phyloP scores from a whole-genome alignment of 106 monocot genomes.

The Acorus gramineus region DNA sequence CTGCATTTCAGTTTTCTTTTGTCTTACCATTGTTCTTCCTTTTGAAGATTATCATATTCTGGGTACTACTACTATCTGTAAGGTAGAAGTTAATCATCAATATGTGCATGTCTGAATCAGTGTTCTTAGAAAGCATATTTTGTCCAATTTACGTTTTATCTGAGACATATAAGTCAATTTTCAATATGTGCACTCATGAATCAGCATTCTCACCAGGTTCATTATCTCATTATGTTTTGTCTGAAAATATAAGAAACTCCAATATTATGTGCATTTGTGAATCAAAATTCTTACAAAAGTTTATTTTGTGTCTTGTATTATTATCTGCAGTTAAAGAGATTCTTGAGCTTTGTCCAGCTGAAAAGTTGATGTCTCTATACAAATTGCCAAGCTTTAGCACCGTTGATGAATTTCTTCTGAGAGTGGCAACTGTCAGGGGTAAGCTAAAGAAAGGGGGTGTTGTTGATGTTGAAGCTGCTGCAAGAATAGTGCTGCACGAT shows the following conservation, averaged over 20 bases:
- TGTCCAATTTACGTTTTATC: background rate
- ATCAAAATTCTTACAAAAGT: no score
- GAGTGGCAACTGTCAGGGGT: slow-evolving; percentile 75
- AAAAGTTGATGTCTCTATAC: slow-evolving; percentile 73
- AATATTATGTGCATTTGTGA: no score
- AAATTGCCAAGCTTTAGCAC: slow-evolving; percentile 64
- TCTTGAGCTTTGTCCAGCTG: slow-evolving; percentile 74
- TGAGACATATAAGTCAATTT: background rate
- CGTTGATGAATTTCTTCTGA: slow-evolving; percentile 83
- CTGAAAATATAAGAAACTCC: no score
- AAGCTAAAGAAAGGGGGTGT: slow-evolving; percentile 92
- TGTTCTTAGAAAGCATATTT: no score
- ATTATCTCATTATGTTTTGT: no score
- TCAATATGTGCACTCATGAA: no score
- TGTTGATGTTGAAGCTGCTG: slow-evolving; percentile 76
- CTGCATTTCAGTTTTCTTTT: background rate
- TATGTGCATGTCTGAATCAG: no score
- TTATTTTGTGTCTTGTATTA: no score
- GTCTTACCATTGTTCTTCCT: background rate
- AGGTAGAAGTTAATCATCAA: no score
- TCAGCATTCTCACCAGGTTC: no score
- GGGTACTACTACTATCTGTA: no score
- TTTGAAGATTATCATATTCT: background rate
- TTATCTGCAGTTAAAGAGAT: slow-evolving; percentile 70
- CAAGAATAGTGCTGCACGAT: slow-evolving; percentile 93